Base-by-base conservation (phyloP, 352 stramenopile genomes). In the Aphanomyces astaci region DNA sequence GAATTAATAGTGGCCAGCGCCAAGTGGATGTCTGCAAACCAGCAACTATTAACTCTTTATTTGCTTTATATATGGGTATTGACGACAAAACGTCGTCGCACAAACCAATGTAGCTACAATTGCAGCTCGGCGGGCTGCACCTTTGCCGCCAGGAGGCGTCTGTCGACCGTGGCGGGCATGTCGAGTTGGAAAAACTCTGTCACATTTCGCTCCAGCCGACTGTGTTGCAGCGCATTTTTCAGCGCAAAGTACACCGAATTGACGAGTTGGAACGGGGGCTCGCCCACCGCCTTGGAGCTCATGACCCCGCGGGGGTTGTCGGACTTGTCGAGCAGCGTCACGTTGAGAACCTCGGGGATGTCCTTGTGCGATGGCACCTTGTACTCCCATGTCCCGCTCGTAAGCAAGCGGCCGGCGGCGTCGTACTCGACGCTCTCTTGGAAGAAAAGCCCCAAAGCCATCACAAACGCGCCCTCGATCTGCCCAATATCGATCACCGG, bases 381-480 rank as follows among this genome's bases (percentile, higher is more conserved):
- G 69, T 82, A 85, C 64, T 85, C 75, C 78, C 78, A 85, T 25
- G 78, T 85, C 33, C 78, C 78, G 60, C 76, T 74, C 45, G 72
- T 71, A n/a, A 79, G 55, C 36, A 77, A 56, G 27, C 48, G 63
- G n/a, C 73, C 75, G 4, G 72, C 28, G 3, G 60, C 28, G 22
- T 63, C 63, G 43, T 81, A 81, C 40, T 71, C 28, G 2, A 84
- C 75, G 5, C 76, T 66, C 69, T 88, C 80, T 17, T 79, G 71
- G 10, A 87, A 62, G 25, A 82, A 84, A 17, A 81, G 72, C 0
- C 80, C 80, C 13, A 87, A 65, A 17, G 76, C 76, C 77, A 85
- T 84, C 46, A 86, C 68, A 33, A 85, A 81, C 1, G 64, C 80
- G 32, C 80, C 80, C 70, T 88, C 80, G 63, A 88, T 86, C 57